These are phyloP conservation scores for Botrytis elliptica DNA, from an alignment of 2,329 filamentous ascomycete genomes.

Conservation along the genomic window DNA sequence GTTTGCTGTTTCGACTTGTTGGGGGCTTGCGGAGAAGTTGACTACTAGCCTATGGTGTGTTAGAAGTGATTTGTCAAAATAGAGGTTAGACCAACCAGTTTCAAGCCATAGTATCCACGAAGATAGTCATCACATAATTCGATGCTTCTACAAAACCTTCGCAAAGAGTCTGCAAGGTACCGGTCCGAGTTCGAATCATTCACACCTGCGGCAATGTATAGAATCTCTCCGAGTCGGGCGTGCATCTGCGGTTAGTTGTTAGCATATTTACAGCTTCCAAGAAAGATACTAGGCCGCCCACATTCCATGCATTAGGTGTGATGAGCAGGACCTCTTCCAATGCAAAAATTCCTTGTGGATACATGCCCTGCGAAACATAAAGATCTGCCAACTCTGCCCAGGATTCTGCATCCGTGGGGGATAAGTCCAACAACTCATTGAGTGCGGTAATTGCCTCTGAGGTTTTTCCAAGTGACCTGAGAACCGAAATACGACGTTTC, in stretches of 20 bases:
- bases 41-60: constrained; percentile 36
- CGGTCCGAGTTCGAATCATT: constrained; percentile 44
- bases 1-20: constrained; percentile 47
- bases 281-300: constrained; percentile 46
- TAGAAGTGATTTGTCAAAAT: constrained; percentile 17
- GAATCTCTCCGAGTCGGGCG: constrained; percentile 79
- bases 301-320: constrained; percentile 92
- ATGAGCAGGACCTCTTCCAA: constrained; percentile 88
- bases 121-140: constrained; percentile 93
- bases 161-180: constrained; percentile 69
- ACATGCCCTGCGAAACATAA: constrained; percentile 76
- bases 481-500: constrained; percentile 78
- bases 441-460: constrained; percentile 74
- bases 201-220: constrained; percentile 65
- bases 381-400: constrained; percentile 91
- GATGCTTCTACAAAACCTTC: constrained; percentile 84
- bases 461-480: constrained; percentile 69
- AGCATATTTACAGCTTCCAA: constrained; percentile 30
- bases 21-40: constrained; percentile 48
- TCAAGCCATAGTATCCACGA: constrained; percentile 88
- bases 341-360: constrained; percentile 80
- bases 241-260: constrained; percentile 60
- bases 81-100: constrained; percentile 57
- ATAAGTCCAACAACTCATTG: constrained; percentile 73
- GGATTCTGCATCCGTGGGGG: constrained; percentile 85